Conservation (phyloP, 805 yeast genomes). For the Starmerella sirachaensis region DNA sequence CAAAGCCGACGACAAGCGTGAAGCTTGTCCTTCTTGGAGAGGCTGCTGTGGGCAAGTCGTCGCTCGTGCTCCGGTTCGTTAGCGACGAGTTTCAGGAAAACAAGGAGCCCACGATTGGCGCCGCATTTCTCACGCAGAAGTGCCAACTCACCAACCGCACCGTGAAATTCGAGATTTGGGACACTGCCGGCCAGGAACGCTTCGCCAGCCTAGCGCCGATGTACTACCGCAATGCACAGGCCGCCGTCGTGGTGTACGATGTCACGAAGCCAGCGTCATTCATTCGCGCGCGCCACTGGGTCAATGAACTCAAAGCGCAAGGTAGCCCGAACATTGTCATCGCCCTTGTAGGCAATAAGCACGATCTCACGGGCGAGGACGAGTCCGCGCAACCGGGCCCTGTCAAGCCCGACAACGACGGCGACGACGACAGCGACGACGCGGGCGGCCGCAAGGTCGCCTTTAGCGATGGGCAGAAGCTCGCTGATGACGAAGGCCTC, state of each 20-base stretch:
- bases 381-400: conserved; percentile 24
- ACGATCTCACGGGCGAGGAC: conserved; percentile 53
- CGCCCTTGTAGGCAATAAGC: conserved; percentile 89
- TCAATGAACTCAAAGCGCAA: conserved; percentile 86
- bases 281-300: conserved; percentile 97
- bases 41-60: conserved; percentile 96
- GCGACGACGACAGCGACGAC: conserved; percentile 34
- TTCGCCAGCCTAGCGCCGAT: conserved; percentile 93
- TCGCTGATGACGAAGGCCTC: conserved; percentile 85
- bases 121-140: conserved; percentile 90
- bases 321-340: conserved; percentile 85
- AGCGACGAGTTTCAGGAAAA: conserved; percentile 93
- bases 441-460: conserved; percentile 55
- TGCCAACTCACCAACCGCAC: conserved; percentile 77
- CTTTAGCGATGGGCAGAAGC: conserved; percentile 68
- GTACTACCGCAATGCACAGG: conserved; percentile 96
- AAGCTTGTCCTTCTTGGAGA: conserved; percentile 89
- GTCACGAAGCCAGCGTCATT: conserved; percentile 90
- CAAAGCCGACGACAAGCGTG: conserved; percentile 53
- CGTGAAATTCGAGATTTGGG: conserved; percentile 54
- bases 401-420: conserved; percentile 23
- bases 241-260: conserved; percentile 91
- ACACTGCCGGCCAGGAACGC: conserved; percentile 96
- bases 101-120: conserved; percentile 96
- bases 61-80: conserved; percentile 82